Conservation (phyloP, 306 rosid genomes). For the Spatholobus suberectus region DNA sequence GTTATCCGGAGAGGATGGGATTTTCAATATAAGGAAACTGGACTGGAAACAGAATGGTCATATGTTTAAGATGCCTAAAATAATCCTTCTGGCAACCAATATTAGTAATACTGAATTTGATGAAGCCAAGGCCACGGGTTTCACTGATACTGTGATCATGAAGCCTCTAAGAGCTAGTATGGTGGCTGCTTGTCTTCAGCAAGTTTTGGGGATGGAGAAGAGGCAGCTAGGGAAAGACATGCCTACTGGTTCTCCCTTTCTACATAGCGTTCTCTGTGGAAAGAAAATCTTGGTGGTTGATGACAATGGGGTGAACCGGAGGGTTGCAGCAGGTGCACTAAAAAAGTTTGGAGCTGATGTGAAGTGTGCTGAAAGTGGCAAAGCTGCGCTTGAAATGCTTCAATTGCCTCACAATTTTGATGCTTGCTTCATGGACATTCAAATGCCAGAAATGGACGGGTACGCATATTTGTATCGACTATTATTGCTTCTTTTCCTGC, state of each 20-base stretch:
- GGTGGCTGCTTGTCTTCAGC: slow-evolving; percentile 98
- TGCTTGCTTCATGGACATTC: slow-evolving; percentile 99
- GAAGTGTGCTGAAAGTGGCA: slow-evolving; percentile 88
- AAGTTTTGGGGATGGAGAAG: slow-evolving; percentile 75
- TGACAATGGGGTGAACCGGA: slow-evolving; percentile 82
- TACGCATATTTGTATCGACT: slow-evolving; percentile 42
- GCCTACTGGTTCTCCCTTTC: slow-evolving; percentile 61
- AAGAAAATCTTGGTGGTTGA: slow-evolving; percentile 92
- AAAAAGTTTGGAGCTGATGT: slow-evolving; percentile 92
- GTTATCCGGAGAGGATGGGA: slow-evolving; percentile 65
- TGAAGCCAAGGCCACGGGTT: slow-evolving; percentile 70
- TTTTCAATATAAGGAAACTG: slow-evolving; percentile 45
- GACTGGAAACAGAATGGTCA: slow-evolving; percentile 67
- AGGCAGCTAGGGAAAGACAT: slow-evolving; percentile 64
- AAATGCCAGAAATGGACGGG: slow-evolving; percentile 99
- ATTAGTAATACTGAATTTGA: slow-evolving; percentile 63
- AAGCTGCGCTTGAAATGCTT: slow-evolving; percentile 86
- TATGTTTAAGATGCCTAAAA: slow-evolving; percentile 58
- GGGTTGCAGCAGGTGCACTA: slow-evolving; percentile 95
- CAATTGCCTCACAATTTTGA: slow-evolving; percentile 83
- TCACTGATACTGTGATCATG: slow-evolving; percentile 86
- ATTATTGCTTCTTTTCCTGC: slow-evolving; percentile 40
- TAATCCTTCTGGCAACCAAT: slow-evolving; percentile 84
- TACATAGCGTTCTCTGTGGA: slow-evolving; percentile 69
- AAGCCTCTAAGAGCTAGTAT: slow-evolving; percentile 90